Conservation (phyloP, 495 filamentous ascomycete species). For the Aspergillus diversus region DNA sequence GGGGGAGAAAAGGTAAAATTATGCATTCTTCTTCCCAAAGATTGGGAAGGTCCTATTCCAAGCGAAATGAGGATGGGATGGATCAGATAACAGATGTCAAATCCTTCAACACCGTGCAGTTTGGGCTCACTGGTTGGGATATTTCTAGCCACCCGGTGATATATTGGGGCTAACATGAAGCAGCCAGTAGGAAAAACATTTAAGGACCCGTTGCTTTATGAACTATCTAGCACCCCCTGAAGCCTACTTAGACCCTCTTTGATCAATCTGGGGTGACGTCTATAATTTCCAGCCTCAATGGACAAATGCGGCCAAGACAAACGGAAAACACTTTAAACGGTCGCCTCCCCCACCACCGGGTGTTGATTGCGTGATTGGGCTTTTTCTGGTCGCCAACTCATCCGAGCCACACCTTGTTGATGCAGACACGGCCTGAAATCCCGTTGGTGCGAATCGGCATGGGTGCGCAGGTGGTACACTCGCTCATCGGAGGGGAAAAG, state of each 20-base stretch:
- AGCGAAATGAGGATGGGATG: neutral
- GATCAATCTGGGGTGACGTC: conserved; percentile 8
- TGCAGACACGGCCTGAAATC: conserved; percentile 14
- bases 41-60: neutral
- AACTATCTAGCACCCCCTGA: too few relatives aligned
- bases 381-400: conserved; percentile 20
- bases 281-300: conserved; percentile 19
- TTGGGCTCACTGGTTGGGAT: neutral
- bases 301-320: neutral
- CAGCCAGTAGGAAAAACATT: conserved; percentile 16
- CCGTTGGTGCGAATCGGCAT: conserved; percentile 13
- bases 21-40: conserved; percentile 7
- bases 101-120: conserved; percentile 2
- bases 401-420: conserved; percentile 18
- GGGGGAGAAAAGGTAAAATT: neutral
- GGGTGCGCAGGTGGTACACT: neutral
- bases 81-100: neutral
- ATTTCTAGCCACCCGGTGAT: conserved; percentile 5
- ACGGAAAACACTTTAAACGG: conserved; percentile 16
- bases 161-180: conserved; percentile 26
- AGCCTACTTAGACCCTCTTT: conserved; percentile 2
- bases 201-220: neutral
- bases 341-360: conserved; percentile 7
- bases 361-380: conserved; percentile 14
- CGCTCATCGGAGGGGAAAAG: neutral